These are phyloP conservation scores for Fusarium humuli DNA, from an alignment of 2,329 filamentous ascomycete genomes.

Conservation along the genomic window DNA sequence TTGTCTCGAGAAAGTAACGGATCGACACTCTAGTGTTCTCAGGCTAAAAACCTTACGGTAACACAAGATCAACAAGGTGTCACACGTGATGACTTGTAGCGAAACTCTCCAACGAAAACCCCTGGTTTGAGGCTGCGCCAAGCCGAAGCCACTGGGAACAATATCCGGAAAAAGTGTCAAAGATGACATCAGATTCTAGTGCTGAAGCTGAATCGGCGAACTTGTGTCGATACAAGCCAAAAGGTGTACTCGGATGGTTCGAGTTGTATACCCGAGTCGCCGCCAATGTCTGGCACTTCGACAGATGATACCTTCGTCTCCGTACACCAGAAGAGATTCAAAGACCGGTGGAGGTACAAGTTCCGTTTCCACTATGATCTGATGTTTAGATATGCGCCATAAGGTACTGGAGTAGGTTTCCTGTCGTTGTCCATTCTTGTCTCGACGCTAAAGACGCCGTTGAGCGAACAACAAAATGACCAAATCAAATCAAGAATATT, in stretches of 20 bases:
- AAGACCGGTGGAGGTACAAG: not conserved
- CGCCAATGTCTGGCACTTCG: not conserved
- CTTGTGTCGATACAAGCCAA: too few relatives aligned
- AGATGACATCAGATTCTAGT: conserved; percentile 9
- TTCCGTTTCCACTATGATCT: not conserved
- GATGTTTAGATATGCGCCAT: not conserved
- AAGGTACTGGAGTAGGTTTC: too few relatives aligned
- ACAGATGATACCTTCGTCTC: fast-evolving
- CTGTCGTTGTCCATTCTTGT: not conserved
- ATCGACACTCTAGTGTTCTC: conserved; percentile 1
- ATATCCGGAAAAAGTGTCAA: conserved; percentile 13
- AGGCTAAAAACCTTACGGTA: not conserved
- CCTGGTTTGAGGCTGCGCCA: conserved; percentile 8
- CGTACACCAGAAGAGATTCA: not conserved
- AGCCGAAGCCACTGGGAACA: conserved; percentile 19
- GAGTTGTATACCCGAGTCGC: not conserved
- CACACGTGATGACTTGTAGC: not conserved
- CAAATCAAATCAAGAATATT: not conserved
- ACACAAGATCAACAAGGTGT: not conserved
- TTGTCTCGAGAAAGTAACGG: conserved; percentile 10
- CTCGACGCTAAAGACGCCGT: not conserved
- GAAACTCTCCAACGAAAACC: not conserved
- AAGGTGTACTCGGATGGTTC: not conserved
- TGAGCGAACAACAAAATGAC: not conserved
- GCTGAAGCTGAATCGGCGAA: not conserved